These are phyloP conservation scores for Ceratocystis variospora DNA, from an alignment of 2,329 filamentous ascomycete genomes.

Conservation along the genomic window DNA sequence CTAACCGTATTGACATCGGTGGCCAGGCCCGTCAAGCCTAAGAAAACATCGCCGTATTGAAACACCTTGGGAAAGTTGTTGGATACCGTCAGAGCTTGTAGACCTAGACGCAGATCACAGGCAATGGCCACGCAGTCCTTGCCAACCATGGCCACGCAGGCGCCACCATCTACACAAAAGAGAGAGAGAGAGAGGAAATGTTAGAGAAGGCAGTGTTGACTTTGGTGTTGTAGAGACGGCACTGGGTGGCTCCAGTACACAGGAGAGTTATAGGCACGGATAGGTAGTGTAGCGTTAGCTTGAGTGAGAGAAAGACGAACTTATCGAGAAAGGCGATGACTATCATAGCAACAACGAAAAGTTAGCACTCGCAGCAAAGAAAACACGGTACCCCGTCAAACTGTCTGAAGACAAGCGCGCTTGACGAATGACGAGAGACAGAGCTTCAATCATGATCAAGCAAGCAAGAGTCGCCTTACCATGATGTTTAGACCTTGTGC, in stretches of 20 bases:
- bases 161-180: conserved; percentile 56
- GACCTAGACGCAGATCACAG: conserved; percentile 92
- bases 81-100: conserved; percentile 91
- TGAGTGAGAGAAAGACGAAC: conserved; percentile 37
- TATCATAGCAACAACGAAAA: conserved; percentile 28
- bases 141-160: conserved; percentile 96
- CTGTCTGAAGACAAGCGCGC: background rate
- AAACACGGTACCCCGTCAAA: background rate
- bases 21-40: conserved; percentile 88
- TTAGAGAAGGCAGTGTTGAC: conserved; percentile 9
- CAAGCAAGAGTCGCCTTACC: conserved; percentile 6
- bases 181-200: background rate
- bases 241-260: conserved; percentile 1
- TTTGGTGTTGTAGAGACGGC: conserved; percentile 7
- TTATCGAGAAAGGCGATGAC: conserved; percentile 92
- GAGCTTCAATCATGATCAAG: background rate
- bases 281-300: background rate
- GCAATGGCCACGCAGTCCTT: conserved; percentile 99
- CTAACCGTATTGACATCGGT: conserved; percentile 91
- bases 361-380: conserved; percentile 24
- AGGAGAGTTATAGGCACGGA: conserved; percentile 14
- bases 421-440: background rate
- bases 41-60: conserved; percentile 88
- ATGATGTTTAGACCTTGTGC: conserved; percentile 7
- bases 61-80: conserved; percentile 99